Evolutionary conservation across 495 filamentous ascomycete genomes (phyloP), one percentile per base, ranked within the genome.

Genomic region (Trypethelium eluteriae): DNA sequence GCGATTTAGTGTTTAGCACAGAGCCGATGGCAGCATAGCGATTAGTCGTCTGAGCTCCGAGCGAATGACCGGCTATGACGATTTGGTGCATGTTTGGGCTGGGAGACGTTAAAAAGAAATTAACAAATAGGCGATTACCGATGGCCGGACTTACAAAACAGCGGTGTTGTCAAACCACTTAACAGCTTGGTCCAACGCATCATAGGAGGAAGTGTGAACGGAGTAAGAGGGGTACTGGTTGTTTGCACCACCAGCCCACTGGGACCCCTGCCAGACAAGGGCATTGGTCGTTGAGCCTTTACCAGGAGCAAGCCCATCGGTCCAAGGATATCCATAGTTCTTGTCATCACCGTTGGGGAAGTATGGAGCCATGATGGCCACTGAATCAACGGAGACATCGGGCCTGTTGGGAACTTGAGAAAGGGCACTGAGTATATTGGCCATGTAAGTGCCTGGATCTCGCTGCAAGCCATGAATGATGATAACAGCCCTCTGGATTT

Each of bases 341-440:
- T 72, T 70, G 66, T 70, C 70, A 62, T 70, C 68, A 16, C 68
- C 68, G 39, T 66, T 72, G 3, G 70, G 49, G 59, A 72, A 72
- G 57, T 65, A 70, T 2, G 70, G 70, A 34, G 65, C 62, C 44
- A 72, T 64, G 16, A 72, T 63, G 16, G 65, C 65, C 6, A 72
- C 68, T 7, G 62, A 62, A 57, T 68, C 62, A 2, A 49, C 62
- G 47, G 70, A 70, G 49, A 72, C 66, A 62, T 38, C 56, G 16
- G 44, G 12, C 39, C 62, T 57, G 56, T 49, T 56, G 25, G 62
- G 18, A 18, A 69, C 47, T 61, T 69, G 64, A 2, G 67, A 25
- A 3, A 71, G 50, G 14, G 67, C 68, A 47, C 67, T 69, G 12
- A 71, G 68, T 38, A 62, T 62, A 50, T 69, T 62, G 5, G 64